Percentiles rank a stretch among this genome's conserved stretches.
Conservation (phyloP, 345 rosid species). For the Punica granatum region DNA sequence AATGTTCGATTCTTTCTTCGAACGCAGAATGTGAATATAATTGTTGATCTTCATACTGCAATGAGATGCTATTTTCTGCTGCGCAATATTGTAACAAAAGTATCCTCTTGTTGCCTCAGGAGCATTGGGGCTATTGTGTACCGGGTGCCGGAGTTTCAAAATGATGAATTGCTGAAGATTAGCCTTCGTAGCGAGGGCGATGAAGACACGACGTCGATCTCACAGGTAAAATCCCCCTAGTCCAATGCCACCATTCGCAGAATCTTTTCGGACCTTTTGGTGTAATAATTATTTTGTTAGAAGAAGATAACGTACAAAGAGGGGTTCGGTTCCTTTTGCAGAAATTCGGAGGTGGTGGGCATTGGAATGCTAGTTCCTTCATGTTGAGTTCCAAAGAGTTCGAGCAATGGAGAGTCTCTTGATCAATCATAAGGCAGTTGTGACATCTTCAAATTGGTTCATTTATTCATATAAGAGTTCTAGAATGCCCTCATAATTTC, state of each 20-base stretch:
- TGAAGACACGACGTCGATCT: constrained; percentile 59
- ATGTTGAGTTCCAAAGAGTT: constrained; percentile 37
- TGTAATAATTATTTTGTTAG: neutral
- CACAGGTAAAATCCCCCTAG: constrained; percentile 20
- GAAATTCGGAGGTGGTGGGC: constrained; percentile 71
- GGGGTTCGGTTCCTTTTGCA: constrained; percentile 8
- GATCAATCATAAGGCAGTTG: neutral
- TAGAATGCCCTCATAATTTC: neutral
- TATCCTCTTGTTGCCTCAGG: constrained; percentile 14
- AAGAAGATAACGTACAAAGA: neutral
- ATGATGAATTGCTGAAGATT: constrained; percentile 50
- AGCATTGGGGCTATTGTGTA: constrained; percentile 67
- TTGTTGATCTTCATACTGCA: neutral
- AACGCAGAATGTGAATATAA: neutral
- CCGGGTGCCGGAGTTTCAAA: constrained; percentile 47
- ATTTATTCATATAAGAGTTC: neutral
- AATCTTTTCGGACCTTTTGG: neutral
- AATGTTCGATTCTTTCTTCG: neutral
- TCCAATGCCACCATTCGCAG: neutral
- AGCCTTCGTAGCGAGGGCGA: constrained; percentile 53
- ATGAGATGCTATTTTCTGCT: neutral
- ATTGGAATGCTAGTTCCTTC: constrained; percentile 67
- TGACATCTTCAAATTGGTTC: neutral
- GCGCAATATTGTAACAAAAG: neutral
- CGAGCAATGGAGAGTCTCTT: constrained; percentile 40